Conservation (phyloP, 1,139 yeast genomes). For the Candida smagusa region DNA sequence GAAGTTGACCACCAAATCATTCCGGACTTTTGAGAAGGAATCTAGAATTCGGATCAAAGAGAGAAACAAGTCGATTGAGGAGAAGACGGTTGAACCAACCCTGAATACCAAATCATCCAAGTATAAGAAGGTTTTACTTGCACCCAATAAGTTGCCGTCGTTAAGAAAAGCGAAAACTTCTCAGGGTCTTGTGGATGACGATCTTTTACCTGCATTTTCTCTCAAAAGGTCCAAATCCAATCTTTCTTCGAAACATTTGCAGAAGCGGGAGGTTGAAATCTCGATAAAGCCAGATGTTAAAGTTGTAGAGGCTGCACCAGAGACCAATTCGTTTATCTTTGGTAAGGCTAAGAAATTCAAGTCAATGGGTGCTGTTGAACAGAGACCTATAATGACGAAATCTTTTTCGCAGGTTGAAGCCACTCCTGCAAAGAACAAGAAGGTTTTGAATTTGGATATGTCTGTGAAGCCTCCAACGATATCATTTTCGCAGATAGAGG, state of each 20-base stretch:
- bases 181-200: conserved; percentile 13
- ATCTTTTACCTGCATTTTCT: conserved; percentile 29
- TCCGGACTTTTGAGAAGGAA: conserved; percentile 12
- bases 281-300: conserved; percentile 14
- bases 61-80: neutral
- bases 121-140: conserved; percentile 18
- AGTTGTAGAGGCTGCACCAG: conserved; percentile 3
- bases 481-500: conserved; percentile 24
- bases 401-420: conserved; percentile 20
- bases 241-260: conserved; percentile 39
- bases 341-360: conserved; percentile 22
- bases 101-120: conserved; percentile 12
- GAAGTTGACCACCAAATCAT: conserved; percentile 19
- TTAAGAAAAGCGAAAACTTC: conserved; percentile 14
- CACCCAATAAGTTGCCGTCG: conserved; percentile 16
- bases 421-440: conserved; percentile 21
- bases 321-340: conserved; percentile 20
- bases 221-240: conserved; percentile 43
- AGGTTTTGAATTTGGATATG: neutral
- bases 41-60: conserved; percentile 3
- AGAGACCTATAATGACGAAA: conserved; percentile 1
- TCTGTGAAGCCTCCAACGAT: neutral
- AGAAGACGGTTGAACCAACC: neutral
- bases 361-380: neutral
- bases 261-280: conserved; percentile 49